phyloP scores from a whole-genome alignment of 768 basidiomycete species.

The Russula sp. region DNA sequence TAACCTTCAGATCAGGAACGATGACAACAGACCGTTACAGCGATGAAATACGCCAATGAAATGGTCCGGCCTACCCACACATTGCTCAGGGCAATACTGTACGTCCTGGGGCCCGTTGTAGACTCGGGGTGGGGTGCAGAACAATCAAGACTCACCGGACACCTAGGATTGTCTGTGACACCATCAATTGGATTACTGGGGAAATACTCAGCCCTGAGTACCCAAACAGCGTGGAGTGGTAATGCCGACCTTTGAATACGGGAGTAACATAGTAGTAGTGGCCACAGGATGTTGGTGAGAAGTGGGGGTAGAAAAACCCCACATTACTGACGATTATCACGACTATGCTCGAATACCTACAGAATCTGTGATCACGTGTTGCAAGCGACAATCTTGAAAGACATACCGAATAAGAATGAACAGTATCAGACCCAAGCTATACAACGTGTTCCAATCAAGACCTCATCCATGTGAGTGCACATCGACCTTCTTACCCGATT shows the following conservation, averaged over 20 bases:
- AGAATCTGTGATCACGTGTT: background rate
- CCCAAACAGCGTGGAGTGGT: background rate
- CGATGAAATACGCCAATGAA: background rate
- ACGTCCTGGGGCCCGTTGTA: background rate
- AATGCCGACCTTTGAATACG: background rate
- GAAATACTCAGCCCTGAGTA: background rate
- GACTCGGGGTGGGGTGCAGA: background rate
- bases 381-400: background rate
- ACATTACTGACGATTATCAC: background rate
- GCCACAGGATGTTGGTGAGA: background rate
- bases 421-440: background rate
- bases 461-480: background rate
- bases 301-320: background rate
- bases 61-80: background rate
- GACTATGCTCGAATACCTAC: background rate
- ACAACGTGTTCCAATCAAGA: background rate
- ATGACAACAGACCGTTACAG: background rate
- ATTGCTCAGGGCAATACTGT: background rate
- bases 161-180: background rate
- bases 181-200: background rate
- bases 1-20: background rate
- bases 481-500: background rate
- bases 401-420: background rate
- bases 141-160: background rate
- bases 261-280: background rate